A percentile compares a stretch with the other conserved stretches of the same genome.
phyloP scores from a whole-genome alignment of 2,329 filamentous ascomycete genomes.

The Trichocomaceae sp. region DNA sequence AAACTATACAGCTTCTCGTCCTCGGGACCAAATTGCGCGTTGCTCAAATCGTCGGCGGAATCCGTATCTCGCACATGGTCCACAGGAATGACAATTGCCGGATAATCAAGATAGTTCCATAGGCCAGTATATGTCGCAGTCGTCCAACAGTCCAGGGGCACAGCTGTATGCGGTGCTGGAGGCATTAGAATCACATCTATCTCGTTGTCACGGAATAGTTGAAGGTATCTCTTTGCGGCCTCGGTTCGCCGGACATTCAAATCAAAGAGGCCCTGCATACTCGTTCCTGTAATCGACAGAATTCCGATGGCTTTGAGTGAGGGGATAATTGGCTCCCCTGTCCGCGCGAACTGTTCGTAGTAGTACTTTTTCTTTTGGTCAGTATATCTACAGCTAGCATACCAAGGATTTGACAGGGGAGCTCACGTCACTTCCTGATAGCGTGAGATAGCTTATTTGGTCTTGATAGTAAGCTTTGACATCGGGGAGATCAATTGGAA shows the following conservation, averaged over 20 bases:
- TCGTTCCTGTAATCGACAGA: constrained; percentile 15
- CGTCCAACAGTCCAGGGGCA: constrained; percentile 40
- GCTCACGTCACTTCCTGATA: constrained; percentile 7
- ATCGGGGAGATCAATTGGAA: constrained; percentile 1
- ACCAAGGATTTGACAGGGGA: not conserved
- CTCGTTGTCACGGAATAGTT: constrained; percentile 6
- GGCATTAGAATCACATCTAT: constrained; percentile 45
- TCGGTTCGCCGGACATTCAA: constrained; percentile 35
- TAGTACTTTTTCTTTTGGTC: constrained; percentile 1
- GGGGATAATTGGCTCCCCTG: constrained; percentile 5
- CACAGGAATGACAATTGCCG: constrained; percentile 6
- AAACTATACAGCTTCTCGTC: constrained; percentile 5
- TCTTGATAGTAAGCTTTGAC: constrained; percentile 1
- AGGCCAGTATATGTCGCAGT: constrained; percentile 2
- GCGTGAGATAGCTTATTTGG: not conserved
- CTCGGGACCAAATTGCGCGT: constrained; percentile 6
- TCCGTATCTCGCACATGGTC: constrained; percentile 7
- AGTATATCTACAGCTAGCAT: not conserved
- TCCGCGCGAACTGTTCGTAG: constrained; percentile 4
- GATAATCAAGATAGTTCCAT: constrained; percentile 10
- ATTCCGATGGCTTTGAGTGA: constrained; percentile 6
- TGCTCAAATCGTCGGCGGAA: not conserved
- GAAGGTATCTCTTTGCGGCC: constrained; percentile 18
- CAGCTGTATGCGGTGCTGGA: constrained; percentile 45
- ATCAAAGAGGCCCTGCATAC: constrained; percentile 37